Conservation (phyloP, 352 stramenopile genomes). For the Pythium aquatile region DNA sequence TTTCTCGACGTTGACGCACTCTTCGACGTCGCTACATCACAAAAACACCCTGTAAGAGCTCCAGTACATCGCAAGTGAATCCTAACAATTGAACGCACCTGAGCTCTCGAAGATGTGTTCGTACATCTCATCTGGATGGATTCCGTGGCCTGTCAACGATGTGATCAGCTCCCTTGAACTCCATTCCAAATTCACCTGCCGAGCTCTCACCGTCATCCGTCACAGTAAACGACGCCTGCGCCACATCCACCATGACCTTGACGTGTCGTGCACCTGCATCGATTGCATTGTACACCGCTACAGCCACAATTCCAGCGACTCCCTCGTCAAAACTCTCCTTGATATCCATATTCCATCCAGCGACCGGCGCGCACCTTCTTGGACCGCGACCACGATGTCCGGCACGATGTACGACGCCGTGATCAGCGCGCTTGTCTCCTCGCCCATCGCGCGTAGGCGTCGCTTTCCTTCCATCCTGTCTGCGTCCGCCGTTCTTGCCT, state of each 20-base stretch:
- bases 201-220: conserved; percentile 62
- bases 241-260: conserved; percentile 41
- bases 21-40: conserved; percentile 42
- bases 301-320: background rate
- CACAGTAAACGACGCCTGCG: conserved; percentile 50
- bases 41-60: background rate
- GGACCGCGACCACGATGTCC: conserved; percentile 50
- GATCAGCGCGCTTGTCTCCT: conserved; percentile 41
- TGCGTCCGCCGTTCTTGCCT: background rate
- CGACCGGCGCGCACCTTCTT: conserved; percentile 49
- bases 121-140: conserved; percentile 48
- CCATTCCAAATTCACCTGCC: background rate
- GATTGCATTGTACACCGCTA: conserved; percentile 76
- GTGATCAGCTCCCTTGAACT: background rate
- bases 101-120: conserved; percentile 44
- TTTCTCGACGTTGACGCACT: background rate
- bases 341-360: background rate
- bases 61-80: background rate
- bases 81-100: conserved; percentile 27
- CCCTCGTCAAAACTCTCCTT: background rate
- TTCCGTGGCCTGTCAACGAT: conserved; percentile 51
- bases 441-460: conserved; percentile 4
- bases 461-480: background rate
- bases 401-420: conserved; percentile 61
- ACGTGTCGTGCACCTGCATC: conserved; percentile 58